Percentiles rank a stretch among this genome's conserved stretches.
Evolutionary conservation across 805 yeast genomes (phyloP).

Genomic region (Starmerella potacharoeniae): DNA sequence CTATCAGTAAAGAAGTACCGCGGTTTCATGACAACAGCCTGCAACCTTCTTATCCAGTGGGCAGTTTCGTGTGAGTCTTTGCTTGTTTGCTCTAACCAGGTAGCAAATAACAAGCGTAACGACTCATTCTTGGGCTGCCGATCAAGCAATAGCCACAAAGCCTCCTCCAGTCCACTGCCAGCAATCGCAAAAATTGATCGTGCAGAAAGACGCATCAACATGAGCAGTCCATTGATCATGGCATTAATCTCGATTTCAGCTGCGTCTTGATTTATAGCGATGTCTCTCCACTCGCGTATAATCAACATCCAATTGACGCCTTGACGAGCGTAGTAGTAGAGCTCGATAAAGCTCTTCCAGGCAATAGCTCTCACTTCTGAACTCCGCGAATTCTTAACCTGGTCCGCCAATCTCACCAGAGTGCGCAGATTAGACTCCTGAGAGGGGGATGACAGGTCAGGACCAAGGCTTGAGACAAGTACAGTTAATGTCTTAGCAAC

Average conservation of each 20-base stretch:
- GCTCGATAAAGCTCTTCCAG: slow-evolving; percentile 24
- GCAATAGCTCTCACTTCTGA: slow-evolving; percentile 14
- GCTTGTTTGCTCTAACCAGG: slow-evolving; percentile 50
- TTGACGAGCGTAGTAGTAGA: slow-evolving; percentile 21
- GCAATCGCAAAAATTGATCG: slow-evolving; percentile 33
- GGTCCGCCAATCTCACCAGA: slow-evolving; percentile 29
- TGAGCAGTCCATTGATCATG: slow-evolving; percentile 47
- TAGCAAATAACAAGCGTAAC: slow-evolving; percentile 37
- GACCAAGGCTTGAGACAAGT: slow-evolving; percentile 36
- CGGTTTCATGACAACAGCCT: slow-evolving; percentile 30
- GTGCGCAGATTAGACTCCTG: slow-evolving; percentile 15
- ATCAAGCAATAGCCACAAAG: slow-evolving; percentile 52
- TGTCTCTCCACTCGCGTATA: slow-evolving; percentile 17
- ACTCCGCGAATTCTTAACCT: slow-evolving; percentile 19
- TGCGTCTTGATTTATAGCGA: slow-evolving; percentile 3
- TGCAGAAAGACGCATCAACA: slow-evolving; percentile 46
- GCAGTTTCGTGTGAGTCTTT: neutral
- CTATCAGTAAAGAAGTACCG: slow-evolving; percentile 11
- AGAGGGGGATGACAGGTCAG: slow-evolving; percentile 32
- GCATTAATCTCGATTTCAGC: slow-evolving; percentile 21
- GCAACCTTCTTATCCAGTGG: slow-evolving; percentile 49
- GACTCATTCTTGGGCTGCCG: slow-evolving; percentile 35
- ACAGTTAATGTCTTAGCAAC: slow-evolving; percentile 37
- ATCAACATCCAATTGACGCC: slow-evolving; percentile 18
- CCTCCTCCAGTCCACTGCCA: slow-evolving; percentile 37